A percentile compares a stretch with the other conserved stretches of the same genome.
Evolutionary conservation across 257 asterid genomes (phyloP).

Genomic region (Orobanche coerulescens): DNA sequence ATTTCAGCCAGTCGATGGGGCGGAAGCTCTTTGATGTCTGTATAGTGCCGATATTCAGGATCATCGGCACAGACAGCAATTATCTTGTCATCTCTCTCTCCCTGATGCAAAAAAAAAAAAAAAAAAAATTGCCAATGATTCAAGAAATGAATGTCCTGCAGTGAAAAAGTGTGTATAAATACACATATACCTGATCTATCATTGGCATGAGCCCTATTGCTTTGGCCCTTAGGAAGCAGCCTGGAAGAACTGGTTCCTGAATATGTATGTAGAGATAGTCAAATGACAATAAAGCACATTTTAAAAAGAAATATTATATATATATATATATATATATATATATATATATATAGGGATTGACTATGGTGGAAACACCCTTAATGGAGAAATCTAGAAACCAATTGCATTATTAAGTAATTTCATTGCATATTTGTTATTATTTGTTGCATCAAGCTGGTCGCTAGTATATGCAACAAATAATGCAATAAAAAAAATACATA

Average conservation of each 20-base stretch:
- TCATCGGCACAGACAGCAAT: constrained; percentile 97
- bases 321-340: too few relatives aligned
- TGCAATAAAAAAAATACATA: too few relatives aligned
- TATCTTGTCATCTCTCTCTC: constrained; percentile 93
- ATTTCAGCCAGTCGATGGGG: constrained; percentile 92
- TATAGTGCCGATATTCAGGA: constrained; percentile 75
- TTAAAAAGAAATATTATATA: background rate
- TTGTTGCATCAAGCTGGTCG: too few relatives aligned
- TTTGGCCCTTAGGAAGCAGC: constrained; percentile 93
- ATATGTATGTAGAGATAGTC: constrained; percentile 12
- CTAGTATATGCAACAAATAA: too few relatives aligned
- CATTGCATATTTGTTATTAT: too few relatives aligned
- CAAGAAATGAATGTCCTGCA: background rate
- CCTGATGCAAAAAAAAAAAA: constrained; percentile 36
- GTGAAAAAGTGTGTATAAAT: background rate
- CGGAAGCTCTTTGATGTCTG: constrained; percentile 85
- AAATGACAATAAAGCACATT: background rate
- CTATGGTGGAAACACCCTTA: too few relatives aligned
- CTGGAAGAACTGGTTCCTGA: constrained; percentile 94
- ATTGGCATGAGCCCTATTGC: constrained; percentile 98
- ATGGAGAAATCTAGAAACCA: too few relatives aligned
- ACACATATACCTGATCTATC: constrained; percentile 74
- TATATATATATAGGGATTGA: too few relatives aligned
- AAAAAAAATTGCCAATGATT: background rate
- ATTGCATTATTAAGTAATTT: too few relatives aligned